These are phyloP conservation scores for Scytalidium lignicola DNA, from an alignment of 2,329 filamentous ascomycete species.

Conservation along the genomic window DNA sequence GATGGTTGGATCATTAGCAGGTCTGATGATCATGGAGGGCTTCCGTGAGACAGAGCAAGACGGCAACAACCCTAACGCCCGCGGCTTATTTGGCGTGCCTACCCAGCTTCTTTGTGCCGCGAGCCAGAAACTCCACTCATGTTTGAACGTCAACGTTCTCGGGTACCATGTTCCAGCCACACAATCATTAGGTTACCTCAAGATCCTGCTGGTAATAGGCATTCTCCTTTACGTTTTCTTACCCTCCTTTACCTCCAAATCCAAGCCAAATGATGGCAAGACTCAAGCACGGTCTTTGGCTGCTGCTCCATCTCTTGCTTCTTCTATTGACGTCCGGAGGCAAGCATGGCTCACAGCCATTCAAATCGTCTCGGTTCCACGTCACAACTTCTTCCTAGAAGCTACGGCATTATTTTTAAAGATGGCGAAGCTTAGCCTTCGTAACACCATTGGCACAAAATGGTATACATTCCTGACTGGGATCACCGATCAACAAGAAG, in stretches of 20 bases:
- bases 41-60: conserved; percentile 58
- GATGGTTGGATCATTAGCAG: conserved; percentile 88
- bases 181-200: conserved; percentile 45
- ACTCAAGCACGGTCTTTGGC: conserved; percentile 37
- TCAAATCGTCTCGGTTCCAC: conserved; percentile 86
- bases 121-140: conserved; percentile 37
- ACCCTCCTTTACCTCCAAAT: conserved; percentile 41
- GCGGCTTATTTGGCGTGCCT: conserved; percentile 62
- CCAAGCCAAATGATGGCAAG: conserved; percentile 47
- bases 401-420: conserved; percentile 75
- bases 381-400: conserved; percentile 81
- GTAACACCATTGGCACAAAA: conserved; percentile 70
- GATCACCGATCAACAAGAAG: conserved; percentile 78
- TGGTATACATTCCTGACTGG: conserved; percentile 76
- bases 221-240: conserved; percentile 50
- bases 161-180: conserved; percentile 45
- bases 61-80: conserved; percentile 57
- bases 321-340: conserved; percentile 77
- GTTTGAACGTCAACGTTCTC: conserved; percentile 41
- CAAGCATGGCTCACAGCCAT: conserved; percentile 92
- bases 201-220: conserved; percentile 47
- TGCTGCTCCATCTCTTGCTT: conserved; percentile 66
- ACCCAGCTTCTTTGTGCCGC: conserved; percentile 48
- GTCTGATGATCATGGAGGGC: conserved; percentile 86
- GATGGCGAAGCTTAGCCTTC: conserved; percentile 73